A percentile compares a stretch with the other conserved stretches of the same genome.
These are phyloP conservation scores for Magnaporthiopsis poae DNA, from an alignment of 2,329 filamentous ascomycete genomes.

Conservation along the genomic window DNA sequence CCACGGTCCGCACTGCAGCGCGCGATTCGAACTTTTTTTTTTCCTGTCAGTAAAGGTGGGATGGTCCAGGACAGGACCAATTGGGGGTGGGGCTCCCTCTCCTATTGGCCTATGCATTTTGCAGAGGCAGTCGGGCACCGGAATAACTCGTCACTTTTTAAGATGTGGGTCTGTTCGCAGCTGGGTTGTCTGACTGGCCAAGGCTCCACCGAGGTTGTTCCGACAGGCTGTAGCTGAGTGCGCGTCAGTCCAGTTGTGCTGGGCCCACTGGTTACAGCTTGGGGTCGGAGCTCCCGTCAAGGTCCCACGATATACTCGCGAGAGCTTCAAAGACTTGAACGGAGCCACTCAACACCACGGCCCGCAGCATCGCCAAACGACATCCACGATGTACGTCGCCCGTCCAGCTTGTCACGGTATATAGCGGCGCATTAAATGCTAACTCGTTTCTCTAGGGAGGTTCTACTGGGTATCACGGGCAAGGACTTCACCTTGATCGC, in stretches of 20 bases:
- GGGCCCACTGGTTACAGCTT: background rate
- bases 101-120: constrained; percentile 6
- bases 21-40: constrained; percentile 3
- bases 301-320: background rate
- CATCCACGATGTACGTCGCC: constrained; percentile 20
- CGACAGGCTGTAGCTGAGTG: constrained; percentile 34
- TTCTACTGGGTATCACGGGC: constrained; percentile 93
- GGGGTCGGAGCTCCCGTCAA: background rate
- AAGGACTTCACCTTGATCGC: constrained; percentile 98
- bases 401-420: background rate
- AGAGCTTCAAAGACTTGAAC: background rate
- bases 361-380: constrained; percentile 6
- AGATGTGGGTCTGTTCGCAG: background rate
- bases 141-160: background rate
- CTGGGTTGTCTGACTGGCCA: constrained; percentile 10
- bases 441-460: constrained; percentile 58
- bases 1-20: background rate
- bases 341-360: constrained; percentile 8
- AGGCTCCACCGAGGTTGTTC: constrained; percentile 11
- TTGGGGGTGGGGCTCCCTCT: constrained; percentile 1
- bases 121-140: background rate
- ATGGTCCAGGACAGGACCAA: background rate
- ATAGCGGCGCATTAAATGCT: constrained; percentile 3
- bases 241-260: constrained; percentile 20
- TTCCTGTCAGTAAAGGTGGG: constrained; percentile 1